A percentile compares a stretch with the other conserved stretches of the same genome.
Evolutionary conservation across 2,329 filamentous ascomycete species (phyloP).

Genomic region (Chaetoscypha palmicola): DNA sequence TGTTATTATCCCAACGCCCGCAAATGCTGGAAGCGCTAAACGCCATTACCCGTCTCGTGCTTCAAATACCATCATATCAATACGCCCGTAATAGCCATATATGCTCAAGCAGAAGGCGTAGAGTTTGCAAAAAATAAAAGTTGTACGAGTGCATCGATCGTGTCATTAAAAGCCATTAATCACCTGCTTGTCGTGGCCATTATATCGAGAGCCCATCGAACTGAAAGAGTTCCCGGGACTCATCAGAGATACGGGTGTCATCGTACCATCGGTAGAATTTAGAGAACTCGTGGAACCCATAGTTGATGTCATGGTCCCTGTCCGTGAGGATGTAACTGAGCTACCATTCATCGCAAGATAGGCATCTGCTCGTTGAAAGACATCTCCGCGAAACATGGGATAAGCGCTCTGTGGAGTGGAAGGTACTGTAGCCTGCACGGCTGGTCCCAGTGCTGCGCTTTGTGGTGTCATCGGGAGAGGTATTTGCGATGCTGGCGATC

Average conservation of each 20-base stretch:
- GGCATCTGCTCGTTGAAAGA: slow-evolving; percentile 30
- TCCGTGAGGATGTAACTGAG: slow-evolving; percentile 23
- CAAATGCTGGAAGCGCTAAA: neutral
- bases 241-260: slow-evolving; percentile 24
- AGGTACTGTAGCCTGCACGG: slow-evolving; percentile 82
- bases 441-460: slow-evolving; percentile 81
- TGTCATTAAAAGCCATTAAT: slow-evolving; percentile 21
- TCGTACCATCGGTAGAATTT: slow-evolving; percentile 22
- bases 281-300: slow-evolving; percentile 27
- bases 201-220: slow-evolving; percentile 19
- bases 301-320: slow-evolving; percentile 29
- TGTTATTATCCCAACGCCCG: neutral
- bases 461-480: slow-evolving; percentile 78
- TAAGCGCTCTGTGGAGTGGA: slow-evolving; percentile 47
- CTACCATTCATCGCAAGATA: slow-evolving; percentile 24
- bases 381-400: slow-evolving; percentile 27
- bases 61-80: neutral
- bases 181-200: slow-evolving; percentile 25
- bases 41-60: neutral
- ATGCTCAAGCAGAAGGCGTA: slow-evolving; percentile 4
- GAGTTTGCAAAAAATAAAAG: neutral
- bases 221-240: slow-evolving; percentile 25
- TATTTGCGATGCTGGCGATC: slow-evolving; percentile 41
- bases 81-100: neutral
- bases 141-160: neutral